Base-by-base conservation (phyloP, 805 yeast genomes). In the Candida boidinii region DNA sequence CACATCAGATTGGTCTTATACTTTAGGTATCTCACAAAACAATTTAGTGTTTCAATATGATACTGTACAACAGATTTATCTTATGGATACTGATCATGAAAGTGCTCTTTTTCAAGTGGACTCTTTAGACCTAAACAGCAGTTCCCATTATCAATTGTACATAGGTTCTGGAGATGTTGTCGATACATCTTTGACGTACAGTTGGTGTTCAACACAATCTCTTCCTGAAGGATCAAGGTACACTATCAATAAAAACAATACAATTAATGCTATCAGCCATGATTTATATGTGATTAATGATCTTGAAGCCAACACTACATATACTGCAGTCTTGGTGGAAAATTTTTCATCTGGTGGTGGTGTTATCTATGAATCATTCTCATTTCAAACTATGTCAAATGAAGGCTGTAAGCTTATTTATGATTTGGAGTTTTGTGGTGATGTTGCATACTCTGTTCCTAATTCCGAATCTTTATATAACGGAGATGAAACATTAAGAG, bases 401-500 rank as follows among this genome's bases (percentile, higher is more conserved):
- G 59, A 62, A 14, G 70, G 83, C 2, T 90, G 98, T 53, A 73
- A 79, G 38, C 57, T 88, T 30, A 70, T 87, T 13, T 85, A 73
- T 51, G 81, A 74, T 37, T 62, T 90, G 38, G 76, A 72, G 3
- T 87, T 87, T 48, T 90, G 98, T 54, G 54, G 65, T 20, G 71
- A 73, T 29, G 94, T 90, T 17, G 92, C 95, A 1, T 90, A 88
- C 56, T 70, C 95, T 0, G 95, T 84, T 0, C 97, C 97, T 0
- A 64, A 54, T 6, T 58, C 58, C 12, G 38, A 34, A 7, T 33
- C 38, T 8, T 49, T 45, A n/a, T 26, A 46, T 15, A 23, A 58
- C 20, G 54, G 56, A 2, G 39, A 45, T 3, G 50, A 49, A 23
- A 57, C 56, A 14, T 50, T 51, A 27, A 46, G 53, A 1, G 47